A percentile compares a stretch with the other conserved stretches of the same genome.
Evolutionary conservation across 257 asterid species (phyloP).

Genomic region (Scutellaria minor): DNA sequence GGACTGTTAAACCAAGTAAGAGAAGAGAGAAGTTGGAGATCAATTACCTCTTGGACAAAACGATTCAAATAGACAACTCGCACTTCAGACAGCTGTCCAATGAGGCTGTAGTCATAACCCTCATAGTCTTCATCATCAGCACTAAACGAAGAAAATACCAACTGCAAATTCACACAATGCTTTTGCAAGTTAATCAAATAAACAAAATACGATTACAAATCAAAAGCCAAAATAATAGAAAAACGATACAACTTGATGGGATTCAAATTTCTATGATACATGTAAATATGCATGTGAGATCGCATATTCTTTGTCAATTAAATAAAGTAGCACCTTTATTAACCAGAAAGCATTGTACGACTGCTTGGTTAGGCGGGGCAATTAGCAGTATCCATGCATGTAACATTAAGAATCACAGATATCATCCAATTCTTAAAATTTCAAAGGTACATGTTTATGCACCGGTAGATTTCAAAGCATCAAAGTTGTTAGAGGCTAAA

Average conservation of each 20-base stretch:
- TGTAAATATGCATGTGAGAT: not conserved
- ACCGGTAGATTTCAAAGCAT: conserved; percentile 15
- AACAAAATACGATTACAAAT: conserved; percentile 19
- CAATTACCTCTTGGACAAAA: conserved; percentile 85
- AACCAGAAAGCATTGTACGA: conserved; percentile 8
- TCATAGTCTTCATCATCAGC: conserved; percentile 90
- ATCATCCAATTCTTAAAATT: conserved; percentile 3
- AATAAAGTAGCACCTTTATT: conserved; percentile 6
- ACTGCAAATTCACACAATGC: conserved; percentile 50
- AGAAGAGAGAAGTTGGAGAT: conserved; percentile 20
- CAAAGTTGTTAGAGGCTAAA: not conserved
- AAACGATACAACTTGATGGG: conserved; percentile 9
- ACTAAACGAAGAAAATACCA: conserved; percentile 79
- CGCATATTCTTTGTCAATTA: conserved; percentile 4
- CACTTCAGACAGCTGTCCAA: conserved; percentile 94
- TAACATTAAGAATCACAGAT: conserved; percentile 10
- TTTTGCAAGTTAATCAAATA: conserved; percentile 20
- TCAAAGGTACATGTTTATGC: conserved; percentile 3
- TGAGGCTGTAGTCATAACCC: conserved; percentile 92
- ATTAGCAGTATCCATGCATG: not conserved
- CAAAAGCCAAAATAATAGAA: conserved; percentile 16
- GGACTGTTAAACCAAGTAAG: conserved; percentile 16
- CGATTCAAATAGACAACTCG: conserved; percentile 91
- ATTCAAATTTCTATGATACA: conserved; percentile 4
- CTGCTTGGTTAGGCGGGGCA: conserved; percentile 12